These are phyloP conservation scores for Phaeosphaeriaceae sp. DNA, from an alignment of 2,329 filamentous ascomycete species.

Conservation along the genomic window DNA sequence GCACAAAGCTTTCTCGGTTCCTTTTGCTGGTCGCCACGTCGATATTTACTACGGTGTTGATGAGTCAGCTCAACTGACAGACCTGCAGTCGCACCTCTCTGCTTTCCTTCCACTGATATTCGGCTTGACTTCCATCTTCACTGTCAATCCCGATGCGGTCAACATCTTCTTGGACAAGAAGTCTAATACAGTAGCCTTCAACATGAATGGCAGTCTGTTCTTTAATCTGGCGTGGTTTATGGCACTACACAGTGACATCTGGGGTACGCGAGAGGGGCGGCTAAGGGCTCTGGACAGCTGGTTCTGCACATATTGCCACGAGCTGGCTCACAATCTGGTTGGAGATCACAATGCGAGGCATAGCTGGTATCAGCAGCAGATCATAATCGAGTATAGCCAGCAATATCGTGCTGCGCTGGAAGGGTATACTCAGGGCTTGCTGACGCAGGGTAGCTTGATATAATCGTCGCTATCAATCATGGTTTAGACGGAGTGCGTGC, in stretches of 20 bases:
- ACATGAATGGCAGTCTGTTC: conserved; percentile 84
- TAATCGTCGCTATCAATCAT: not conserved
- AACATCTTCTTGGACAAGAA: conserved; percentile 87
- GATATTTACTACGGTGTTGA: conserved; percentile 46
- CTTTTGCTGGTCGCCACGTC: conserved; percentile 42
- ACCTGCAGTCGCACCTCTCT: conserved; percentile 34
- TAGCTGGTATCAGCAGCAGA: conserved; percentile 49
- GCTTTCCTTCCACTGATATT: conserved; percentile 46
- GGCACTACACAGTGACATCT: conserved; percentile 68
- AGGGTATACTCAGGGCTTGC: conserved; percentile 29
- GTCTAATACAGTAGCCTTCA: conserved; percentile 91
- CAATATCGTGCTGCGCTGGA: conserved; percentile 36
- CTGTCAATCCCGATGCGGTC: conserved; percentile 71
- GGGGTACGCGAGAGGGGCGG: conserved; percentile 34
- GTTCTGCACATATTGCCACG: conserved; percentile 96
- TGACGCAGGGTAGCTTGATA: conserved; percentile 10
- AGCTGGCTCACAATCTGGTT: conserved; percentile 93
- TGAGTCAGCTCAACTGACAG: conserved; percentile 34
- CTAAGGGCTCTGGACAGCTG: conserved; percentile 73
- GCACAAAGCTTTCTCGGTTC: conserved; percentile 46
- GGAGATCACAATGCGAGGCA: conserved; percentile 65
- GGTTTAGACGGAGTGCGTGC: not conserved
- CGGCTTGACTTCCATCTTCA: conserved; percentile 61
- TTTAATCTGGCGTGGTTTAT: conserved; percentile 91
- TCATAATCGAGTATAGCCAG: conserved; percentile 48